Percentiles rank a stretch among this genome's conserved stretches.
phyloP scores from a whole-genome alignment of 495 filamentous ascomycete species.

The Amniculicola lignicola region DNA sequence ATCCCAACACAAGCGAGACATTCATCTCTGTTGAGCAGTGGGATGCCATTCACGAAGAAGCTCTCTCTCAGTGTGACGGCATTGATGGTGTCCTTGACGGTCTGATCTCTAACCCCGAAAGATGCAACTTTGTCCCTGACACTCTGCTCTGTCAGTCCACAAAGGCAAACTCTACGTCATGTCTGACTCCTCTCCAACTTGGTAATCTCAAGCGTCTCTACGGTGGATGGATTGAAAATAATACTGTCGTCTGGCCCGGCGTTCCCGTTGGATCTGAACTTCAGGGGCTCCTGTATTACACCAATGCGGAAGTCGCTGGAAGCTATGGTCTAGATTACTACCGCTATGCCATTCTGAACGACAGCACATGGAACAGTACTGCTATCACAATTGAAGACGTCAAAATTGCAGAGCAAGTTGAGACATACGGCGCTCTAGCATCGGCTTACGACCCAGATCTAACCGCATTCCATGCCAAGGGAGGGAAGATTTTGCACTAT shows the following conservation, averaged over 20 bases:
- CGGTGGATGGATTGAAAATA: constrained; percentile 50
- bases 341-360: too few species aligned
- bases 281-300: too few species aligned
- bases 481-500: constrained; percentile 56
- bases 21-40: constrained; percentile 54
- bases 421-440: too few species aligned
- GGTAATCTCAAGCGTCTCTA: constrained; percentile 55
- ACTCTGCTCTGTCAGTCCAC: constrained; percentile 53
- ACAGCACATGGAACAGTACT: too few species aligned
- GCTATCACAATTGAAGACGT: too few species aligned
- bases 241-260: constrained; percentile 54
- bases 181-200: constrained; percentile 57
- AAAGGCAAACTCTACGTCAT: constrained; percentile 41
- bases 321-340: too few species aligned
- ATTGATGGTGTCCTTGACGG: constrained; percentile 62
- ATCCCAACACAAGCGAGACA: constrained; percentile 45
- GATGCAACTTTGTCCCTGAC: constrained; percentile 56
- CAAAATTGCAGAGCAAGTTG: too few species aligned
- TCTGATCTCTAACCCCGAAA: constrained; percentile 60
- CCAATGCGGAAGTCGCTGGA: too few species aligned
- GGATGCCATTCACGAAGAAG: constrained; percentile 53
- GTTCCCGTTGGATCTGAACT: constrained; percentile 36
- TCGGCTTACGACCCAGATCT: constrained; percentile 47
- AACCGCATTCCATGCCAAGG: constrained; percentile 45
- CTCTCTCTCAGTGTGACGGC: constrained; percentile 63